Evolutionary conservation across 2,329 filamentous ascomycete genomes (phyloP).

Genomic region (Fusarium armeniacum): DNA sequence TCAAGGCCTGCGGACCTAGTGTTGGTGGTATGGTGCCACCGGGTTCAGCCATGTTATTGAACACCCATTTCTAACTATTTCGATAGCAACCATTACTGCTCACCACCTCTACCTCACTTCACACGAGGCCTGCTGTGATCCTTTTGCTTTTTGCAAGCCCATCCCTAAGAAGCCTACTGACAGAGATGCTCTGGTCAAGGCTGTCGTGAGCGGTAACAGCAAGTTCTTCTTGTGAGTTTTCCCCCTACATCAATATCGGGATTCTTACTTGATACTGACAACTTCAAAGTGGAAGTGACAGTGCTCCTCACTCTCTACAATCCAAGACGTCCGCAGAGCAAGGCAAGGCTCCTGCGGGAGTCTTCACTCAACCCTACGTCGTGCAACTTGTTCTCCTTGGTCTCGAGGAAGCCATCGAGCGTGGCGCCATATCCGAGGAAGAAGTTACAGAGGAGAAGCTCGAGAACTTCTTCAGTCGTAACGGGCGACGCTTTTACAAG

Average conservation of each 20-base stretch:
- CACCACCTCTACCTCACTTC: slow-evolving; percentile 87
- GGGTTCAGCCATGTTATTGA: not conserved
- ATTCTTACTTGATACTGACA: slow-evolving; percentile 7
- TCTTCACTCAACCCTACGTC: slow-evolving; percentile 83
- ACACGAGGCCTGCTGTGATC: slow-evolving; percentile 75
- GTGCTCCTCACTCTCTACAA: slow-evolving; percentile 73
- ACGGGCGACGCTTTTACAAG: slow-evolving; percentile 69
- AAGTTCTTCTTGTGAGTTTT: slow-evolving; percentile 79
- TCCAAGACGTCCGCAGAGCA: slow-evolving; percentile 66
- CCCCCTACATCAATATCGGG: not conserved
- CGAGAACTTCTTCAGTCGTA: slow-evolving; percentile 66
- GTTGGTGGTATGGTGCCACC: slow-evolving; percentile 68
- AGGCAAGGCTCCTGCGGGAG: slow-evolving; percentile 75
- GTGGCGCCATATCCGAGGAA: slow-evolving; percentile 64
- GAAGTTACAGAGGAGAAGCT: slow-evolving; percentile 69
- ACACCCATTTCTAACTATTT: slow-evolving; percentile 6
- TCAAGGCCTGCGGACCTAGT: slow-evolving; percentile 79
- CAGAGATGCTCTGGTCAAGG: slow-evolving; percentile 78
- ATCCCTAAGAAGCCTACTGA: slow-evolving; percentile 81
- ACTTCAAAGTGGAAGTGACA: slow-evolving; percentile 67
- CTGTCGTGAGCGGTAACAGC: slow-evolving; percentile 69
- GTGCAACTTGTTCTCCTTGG: slow-evolving; percentile 73
- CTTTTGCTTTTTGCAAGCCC: slow-evolving; percentile 78
- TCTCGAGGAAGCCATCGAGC: slow-evolving; percentile 72
- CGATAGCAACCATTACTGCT: slow-evolving; percentile 81